Percentiles rank a stretch among this genome's conserved stretches.
phyloP scores from a whole-genome alignment of 106 monocot genomes.

The Apostasia ramifera region DNA sequence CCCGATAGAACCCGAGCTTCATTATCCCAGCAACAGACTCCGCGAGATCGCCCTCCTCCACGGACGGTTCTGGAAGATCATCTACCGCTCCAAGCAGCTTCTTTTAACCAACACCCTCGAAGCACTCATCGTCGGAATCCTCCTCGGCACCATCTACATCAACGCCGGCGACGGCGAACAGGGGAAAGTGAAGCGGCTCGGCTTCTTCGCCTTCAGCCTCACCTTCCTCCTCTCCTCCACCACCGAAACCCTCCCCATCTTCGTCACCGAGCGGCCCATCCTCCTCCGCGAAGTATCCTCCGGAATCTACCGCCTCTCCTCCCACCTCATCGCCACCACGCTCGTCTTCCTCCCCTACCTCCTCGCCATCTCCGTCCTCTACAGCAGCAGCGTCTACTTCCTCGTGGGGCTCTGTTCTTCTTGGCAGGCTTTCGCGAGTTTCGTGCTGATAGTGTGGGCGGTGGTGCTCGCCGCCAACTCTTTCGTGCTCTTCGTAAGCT shows the following conservation, averaged over 20 bases:
- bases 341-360: slow-evolving; percentile 95
- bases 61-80: slow-evolving; percentile 57
- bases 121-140: slow-evolving; percentile 59
- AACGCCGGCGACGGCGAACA: slow-evolving; percentile 43
- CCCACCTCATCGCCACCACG: slow-evolving; percentile 68
- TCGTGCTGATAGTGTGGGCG: slow-evolving; percentile 71
- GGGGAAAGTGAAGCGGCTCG: slow-evolving; percentile 72
- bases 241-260: slow-evolving; percentile 88
- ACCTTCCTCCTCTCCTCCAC: slow-evolving; percentile 95
- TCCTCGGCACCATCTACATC: slow-evolving; percentile 84
- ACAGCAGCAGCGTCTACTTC: slow-evolving; percentile 73
- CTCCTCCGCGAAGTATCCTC: slow-evolving; percentile 69
- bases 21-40: slow-evolving; percentile 45
- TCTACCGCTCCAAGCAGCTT: slow-evolving; percentile 69
- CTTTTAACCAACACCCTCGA: slow-evolving; percentile 80
- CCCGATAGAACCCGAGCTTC: background rate
- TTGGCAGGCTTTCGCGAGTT: slow-evolving; percentile 50
- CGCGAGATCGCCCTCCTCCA: slow-evolving; percentile 57
- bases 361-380: slow-evolving; percentile 55
- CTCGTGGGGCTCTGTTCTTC: slow-evolving; percentile 81
- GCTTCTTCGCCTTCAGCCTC: slow-evolving; percentile 95
- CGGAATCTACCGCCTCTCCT: slow-evolving; percentile 88
- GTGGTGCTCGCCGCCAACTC: slow-evolving; percentile 91
- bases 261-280: slow-evolving; percentile 74
- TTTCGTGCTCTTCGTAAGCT: slow-evolving; percentile 82